A percentile compares a stretch with the other conserved stretches of the same genome.
These are phyloP conservation scores for Silene latifolia DNA, from an alignment of 148 eudicot genomes.

Conservation along the genomic window DNA sequence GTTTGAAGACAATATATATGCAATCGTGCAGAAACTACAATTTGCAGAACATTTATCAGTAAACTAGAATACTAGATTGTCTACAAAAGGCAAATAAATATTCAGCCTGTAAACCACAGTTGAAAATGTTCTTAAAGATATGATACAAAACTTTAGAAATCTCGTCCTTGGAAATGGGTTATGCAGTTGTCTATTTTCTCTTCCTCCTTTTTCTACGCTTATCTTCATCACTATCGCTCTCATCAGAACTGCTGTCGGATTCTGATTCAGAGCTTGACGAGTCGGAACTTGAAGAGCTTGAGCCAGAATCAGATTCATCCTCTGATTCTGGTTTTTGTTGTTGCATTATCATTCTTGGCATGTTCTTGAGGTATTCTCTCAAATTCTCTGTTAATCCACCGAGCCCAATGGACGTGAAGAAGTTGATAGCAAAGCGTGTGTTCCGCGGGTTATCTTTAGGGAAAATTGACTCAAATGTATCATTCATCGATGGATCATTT, in stretches of 20 bases:
- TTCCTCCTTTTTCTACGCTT: background rate
- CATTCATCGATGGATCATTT: slow-evolving; percentile 68
- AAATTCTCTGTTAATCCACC: slow-evolving; percentile 88
- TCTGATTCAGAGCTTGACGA: background rate
- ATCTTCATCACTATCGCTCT: background rate
- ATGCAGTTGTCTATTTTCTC: background rate
- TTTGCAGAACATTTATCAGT: too few species aligned
- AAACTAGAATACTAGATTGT: too few species aligned
- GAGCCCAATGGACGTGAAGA: slow-evolving; percentile 86
- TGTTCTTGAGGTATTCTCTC: slow-evolving; percentile 78
- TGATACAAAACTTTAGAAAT: background rate
- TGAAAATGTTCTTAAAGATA: too few species aligned
- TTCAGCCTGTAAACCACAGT: background rate
- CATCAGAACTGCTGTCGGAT: background rate
- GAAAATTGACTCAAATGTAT: slow-evolving; percentile 74
- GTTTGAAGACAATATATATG: too few species aligned
- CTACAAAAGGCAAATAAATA: too few species aligned
- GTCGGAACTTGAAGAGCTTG: background rate
- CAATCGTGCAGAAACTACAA: background rate
- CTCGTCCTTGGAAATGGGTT: background rate
- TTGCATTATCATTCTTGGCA: slow-evolving; percentile 91
- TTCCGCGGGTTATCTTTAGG: slow-evolving; percentile 81
- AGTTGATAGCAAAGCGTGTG: slow-evolving; percentile 77
- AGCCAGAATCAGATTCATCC: background rate
- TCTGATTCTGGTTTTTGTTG: slow-evolving; percentile 62